These are phyloP conservation scores for Vanilla planifolia DNA, from an alignment of 106 monocot genomes.

Conservation along the genomic window DNA sequence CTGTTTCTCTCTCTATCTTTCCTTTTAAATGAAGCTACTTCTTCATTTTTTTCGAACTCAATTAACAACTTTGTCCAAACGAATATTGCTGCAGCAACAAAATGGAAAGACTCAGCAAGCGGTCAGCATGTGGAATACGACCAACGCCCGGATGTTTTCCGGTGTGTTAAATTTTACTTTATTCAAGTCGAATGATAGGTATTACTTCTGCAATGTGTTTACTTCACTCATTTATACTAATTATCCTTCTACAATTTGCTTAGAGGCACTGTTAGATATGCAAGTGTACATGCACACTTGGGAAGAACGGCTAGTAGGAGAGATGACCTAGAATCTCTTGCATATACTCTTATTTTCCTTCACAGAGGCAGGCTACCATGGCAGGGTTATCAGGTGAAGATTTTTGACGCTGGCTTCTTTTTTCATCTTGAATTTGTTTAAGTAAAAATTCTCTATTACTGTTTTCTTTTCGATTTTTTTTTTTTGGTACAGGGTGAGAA, in stretches of 20 bases:
- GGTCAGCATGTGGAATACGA: constrained; percentile 77
- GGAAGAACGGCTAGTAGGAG: constrained; percentile 88
- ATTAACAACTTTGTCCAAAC: background rate
- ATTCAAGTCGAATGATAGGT: background rate
- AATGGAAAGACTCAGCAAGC: constrained; percentile 56
- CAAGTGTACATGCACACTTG: constrained; percentile 88
- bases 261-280: constrained; percentile 89
- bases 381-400: constrained; percentile 85
- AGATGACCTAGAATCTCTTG: constrained; percentile 93
- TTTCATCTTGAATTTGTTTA: constrained; percentile 2
- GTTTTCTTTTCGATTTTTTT: background rate
- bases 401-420: background rate
- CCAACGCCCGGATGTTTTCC: constrained; percentile 85
- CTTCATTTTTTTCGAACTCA: background rate
- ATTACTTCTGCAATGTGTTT: background rate
- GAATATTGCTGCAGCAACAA: constrained; percentile 47
- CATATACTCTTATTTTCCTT: constrained; percentile 83
- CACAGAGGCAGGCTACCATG: constrained; percentile 75
- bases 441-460: background rate
- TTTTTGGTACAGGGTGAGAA: constrained; percentile 63
- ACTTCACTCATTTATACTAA: background rate
- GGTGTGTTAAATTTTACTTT: constrained; percentile 23
- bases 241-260: background rate
- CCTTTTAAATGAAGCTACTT: no score
- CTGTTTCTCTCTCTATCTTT: no score